phyloP scores from a whole-genome alignment of 169 alveolate genomes.

The Plasmodium chabaudi region DNA sequence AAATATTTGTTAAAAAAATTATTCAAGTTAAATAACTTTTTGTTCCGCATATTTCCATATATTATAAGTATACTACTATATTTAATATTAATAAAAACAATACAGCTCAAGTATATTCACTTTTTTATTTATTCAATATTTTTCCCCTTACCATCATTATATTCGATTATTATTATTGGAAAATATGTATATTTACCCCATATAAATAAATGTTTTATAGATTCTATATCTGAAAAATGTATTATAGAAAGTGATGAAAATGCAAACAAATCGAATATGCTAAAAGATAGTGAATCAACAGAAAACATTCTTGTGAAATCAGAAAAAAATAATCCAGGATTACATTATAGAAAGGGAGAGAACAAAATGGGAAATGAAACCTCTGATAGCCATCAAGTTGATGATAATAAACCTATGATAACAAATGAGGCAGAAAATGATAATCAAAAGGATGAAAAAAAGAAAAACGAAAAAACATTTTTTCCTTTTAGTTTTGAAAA shows the following conservation, averaged over 20 bases:
- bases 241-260: background rate
- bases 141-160: conserved; percentile 62
- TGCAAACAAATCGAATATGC: background rate
- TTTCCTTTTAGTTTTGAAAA: conserved; percentile 13
- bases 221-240: background rate
- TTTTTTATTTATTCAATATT: conserved; percentile 54
- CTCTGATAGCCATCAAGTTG: no score
- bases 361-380: background rate
- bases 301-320: background rate
- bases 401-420: background rate
- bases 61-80: conserved; percentile 30
- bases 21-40: conserved; percentile 26
- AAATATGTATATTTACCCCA: conserved; percentile 49
- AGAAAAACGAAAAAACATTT: conserved; percentile 3
- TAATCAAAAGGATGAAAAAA: background rate
- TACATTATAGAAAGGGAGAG: background rate
- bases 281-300: background rate
- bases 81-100: conserved; percentile 36
- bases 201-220: conserved; percentile 13
- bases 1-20: conserved; percentile 32
- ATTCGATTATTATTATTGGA: conserved; percentile 42
- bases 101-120: conserved; percentile 23
- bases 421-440: background rate
- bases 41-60: conserved; percentile 62
- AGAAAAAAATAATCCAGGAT: background rate